Percentiles rank a stretch among this genome's conserved stretches.
phyloP scores from a whole-genome alignment of 106 monocot genomes.

The Dendrobium catenatum region DNA sequence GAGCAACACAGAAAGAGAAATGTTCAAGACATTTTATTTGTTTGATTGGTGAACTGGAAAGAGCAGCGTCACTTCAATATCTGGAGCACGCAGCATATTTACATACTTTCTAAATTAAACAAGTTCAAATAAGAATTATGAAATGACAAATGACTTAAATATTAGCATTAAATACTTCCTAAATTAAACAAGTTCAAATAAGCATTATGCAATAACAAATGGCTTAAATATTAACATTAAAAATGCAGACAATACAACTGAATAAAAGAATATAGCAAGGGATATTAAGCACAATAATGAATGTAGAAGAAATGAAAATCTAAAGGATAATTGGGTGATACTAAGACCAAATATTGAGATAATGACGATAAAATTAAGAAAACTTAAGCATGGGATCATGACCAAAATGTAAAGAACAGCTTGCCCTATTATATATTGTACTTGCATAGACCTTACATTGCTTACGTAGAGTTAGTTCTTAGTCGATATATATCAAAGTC shows the following conservation, averaged over 20 bases:
- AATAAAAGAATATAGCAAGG: neutral
- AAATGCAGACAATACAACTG: neutral
- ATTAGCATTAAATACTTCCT: neutral
- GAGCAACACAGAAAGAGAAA: too few species aligned
- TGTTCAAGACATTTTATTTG: too few species aligned
- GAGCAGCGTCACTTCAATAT: neutral
- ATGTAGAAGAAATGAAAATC: neutral
- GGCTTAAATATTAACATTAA: neutral
- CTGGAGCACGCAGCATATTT: neutral
- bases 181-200: neutral
- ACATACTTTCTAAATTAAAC: neutral
- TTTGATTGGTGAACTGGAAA: too few species aligned
- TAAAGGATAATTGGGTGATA: neutral
- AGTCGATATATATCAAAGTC: too few species aligned
- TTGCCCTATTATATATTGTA: neutral
- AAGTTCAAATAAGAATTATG: neutral
- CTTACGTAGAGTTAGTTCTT: too few species aligned
- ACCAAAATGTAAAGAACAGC: neutral
- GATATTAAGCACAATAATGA: neutral
- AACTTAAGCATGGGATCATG: neutral
- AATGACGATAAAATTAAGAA: neutral
- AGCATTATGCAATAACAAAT: neutral
- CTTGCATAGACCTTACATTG: too few species aligned
- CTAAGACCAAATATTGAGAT: neutral
- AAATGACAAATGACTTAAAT: neutral